Percentiles rank a stretch among this genome's conserved stretches.
phyloP scores from a whole-genome alignment of 2,329 filamentous ascomycete genomes.

The Colletotrichum truncatum region DNA sequence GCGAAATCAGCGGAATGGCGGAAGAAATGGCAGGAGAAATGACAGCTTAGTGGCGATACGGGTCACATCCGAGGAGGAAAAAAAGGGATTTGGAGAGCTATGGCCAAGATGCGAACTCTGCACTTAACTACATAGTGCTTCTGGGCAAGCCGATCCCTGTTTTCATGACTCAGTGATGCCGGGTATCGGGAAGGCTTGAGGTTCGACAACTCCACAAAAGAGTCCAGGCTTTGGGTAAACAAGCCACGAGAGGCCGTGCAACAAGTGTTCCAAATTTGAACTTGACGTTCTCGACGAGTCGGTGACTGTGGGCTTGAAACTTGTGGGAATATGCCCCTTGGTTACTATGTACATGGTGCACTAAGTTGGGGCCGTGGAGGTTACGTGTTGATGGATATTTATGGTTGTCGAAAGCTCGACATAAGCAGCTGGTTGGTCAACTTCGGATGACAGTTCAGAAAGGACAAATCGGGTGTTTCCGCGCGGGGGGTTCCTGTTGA shows the following conservation, averaged over 20 bases:
- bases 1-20: too few species aligned
- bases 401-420: not conserved
- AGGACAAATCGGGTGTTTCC: conserved; percentile 26
- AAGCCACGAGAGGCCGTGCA: conserved; percentile 1
- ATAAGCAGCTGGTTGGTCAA: conserved; percentile 3
- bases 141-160: conserved; percentile 1
- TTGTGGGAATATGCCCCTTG: too few species aligned
- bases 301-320: too few species aligned
- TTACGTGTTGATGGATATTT: conserved; percentile 13
- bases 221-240: not conserved
- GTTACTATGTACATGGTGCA: too few species aligned
- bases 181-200: not conserved
- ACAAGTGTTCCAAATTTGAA: not conserved
- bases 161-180: conserved; percentile 5
- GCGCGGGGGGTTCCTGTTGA: not conserved
- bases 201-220: not conserved
- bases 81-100: conserved; percentile 1
- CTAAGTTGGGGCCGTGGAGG: conserved; percentile 7
- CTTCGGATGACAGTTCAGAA: conserved; percentile 9
- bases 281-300: not conserved
- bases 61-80: too few species aligned
- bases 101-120: not conserved
- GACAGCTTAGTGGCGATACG: too few species aligned
- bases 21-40: too few species aligned
- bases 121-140: too few species aligned